Evolutionary conservation across 2,329 filamentous ascomycete genomes (phyloP), one percentile per base, ranked within the genome.

Genomic region (Dactylellina sp.): DNA sequence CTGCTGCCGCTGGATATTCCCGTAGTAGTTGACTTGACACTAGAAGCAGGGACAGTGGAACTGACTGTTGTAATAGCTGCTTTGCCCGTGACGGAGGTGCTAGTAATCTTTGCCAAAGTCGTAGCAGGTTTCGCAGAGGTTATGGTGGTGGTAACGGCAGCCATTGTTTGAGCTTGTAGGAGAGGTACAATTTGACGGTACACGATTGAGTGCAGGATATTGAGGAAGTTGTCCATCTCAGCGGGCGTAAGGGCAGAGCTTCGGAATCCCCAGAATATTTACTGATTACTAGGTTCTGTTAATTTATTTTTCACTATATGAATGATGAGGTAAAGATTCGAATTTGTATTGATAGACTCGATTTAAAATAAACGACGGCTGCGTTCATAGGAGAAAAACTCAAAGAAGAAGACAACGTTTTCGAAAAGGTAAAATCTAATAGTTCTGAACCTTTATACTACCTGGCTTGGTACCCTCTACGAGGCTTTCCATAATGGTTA

Each of bases 21-120:
- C 35, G n/a, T 24, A 7, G 53, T 46, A 49, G 53, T 68, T 9
- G 47, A 44, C 44, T 50, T 39, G 25, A 71, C 66, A 32, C 40
- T 71, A 1, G 57, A 63, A 49, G 66, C 53, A 18, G 66, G 66
- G 37, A 65, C 66, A 2, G 66, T 72, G 9, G 66, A 72, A 22
- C 32, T 49, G 7, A 64, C 44, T 25, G 28, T 59, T 3, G 59
- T 59, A 14, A 72, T 32, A 14, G 59, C 59, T 2, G 66, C 59
- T 18, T 64, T 64, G 1, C 16, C 46, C 9, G 66, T 64, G 2
- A 49, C 66, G 5, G 66, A 57, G 59, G 57, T 71, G 3, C 22
- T 71, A 2, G 40, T 39, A 20, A 64, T 24, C 14, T 46, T 46
- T 9, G 22, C 56, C 1, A 56, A 56, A 11, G 65, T 62, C 7